Conservation (phyloP, 257 asterid genomes). For the Catharanthus roseus region DNA sequence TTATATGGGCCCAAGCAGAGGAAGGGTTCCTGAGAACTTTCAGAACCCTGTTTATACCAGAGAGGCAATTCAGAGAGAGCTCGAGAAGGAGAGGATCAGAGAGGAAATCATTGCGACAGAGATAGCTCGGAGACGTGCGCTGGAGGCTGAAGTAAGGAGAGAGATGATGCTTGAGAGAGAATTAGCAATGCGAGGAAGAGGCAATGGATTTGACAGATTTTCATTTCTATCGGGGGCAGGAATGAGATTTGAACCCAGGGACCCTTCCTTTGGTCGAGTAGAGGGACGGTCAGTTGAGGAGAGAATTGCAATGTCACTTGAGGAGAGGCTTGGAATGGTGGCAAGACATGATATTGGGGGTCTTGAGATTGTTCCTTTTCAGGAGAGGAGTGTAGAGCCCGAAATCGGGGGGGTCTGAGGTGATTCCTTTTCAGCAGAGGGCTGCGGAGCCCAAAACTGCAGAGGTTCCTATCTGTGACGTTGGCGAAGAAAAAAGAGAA, state of each 20-base stretch:
- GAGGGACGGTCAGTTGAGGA: slow-evolving; percentile 32
- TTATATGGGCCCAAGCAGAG: slow-evolving; percentile 1
- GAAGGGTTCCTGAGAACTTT: slow-evolving; percentile 8
- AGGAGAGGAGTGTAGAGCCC: slow-evolving; percentile 17
- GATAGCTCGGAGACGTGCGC: slow-evolving; percentile 36
- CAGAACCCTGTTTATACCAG: slow-evolving; percentile 16
- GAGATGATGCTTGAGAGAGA: slow-evolving; percentile 49
- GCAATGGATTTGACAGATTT: slow-evolving; percentile 6
- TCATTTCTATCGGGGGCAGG: slow-evolving; percentile 22
- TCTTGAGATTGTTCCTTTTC: slow-evolving; percentile 26
- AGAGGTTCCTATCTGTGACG: slow-evolving; percentile 24
- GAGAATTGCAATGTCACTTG: slow-evolving; percentile 19
- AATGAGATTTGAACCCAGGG: slow-evolving; percentile 16
- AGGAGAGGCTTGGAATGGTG: slow-evolving; percentile 19
- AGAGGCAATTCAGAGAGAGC: slow-evolving; percentile 29
- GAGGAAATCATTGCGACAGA: slow-evolving; percentile 51
- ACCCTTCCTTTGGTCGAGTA: slow-evolving; percentile 15
- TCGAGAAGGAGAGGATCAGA: slow-evolving; percentile 39
- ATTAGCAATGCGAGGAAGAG: slow-evolving; percentile 24
- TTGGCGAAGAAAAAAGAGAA: slow-evolving; percentile 26
- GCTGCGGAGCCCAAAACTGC: slow-evolving; percentile 22
- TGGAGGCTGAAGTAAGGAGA: slow-evolving; percentile 60
- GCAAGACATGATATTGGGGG: slow-evolving; percentile 18
- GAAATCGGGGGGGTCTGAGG: neutral
- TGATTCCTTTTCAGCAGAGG: slow-evolving; percentile 11